Evolutionary conservation across 1,284 basidiomycete genomes (phyloP), one percentile per base, ranked within the genome.

Genomic region (Malassezia arunalokei): DNA sequence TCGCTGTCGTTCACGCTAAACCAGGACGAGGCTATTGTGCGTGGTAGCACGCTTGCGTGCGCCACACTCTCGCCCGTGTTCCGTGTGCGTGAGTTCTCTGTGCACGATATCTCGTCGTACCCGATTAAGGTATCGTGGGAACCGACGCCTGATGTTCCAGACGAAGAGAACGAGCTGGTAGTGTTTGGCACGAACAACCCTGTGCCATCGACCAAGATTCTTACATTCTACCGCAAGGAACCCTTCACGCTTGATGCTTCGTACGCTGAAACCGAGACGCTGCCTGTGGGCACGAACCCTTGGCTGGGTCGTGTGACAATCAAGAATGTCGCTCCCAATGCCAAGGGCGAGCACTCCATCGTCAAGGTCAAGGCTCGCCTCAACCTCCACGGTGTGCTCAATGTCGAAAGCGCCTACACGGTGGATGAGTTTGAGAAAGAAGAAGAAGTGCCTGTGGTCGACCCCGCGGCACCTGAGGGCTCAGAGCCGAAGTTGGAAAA

Each of bases 171-270:
- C 40, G 66, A 72, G 60, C 63, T 72, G 7, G 65, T 68, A 37
- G 68, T 71, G 44, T 72, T 72, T 66, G 57, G 63, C 56, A 64
- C 63, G 49, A 72, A 71, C 64, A 72, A 72, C 63, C 69, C 69
- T 29, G 66, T 71, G 49, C 69, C 69, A 32, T 72, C 69, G 27
- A 72, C 69, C 59, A 72, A 72, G 64, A 69, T 72, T 48, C 63
- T 72, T 40, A 72, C 69, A 32, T 72, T 72, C 63, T 72, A 72
- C 65, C 66, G 69, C 57, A 72, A 72, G 65, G 66, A 71, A 47
- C 66, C 66, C 49, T 72, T 72, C 49, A 59, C 60, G 37, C 62
- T 72, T 45, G 60, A 70, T 53, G 69, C 66, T 3, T 56, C 63
- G 50, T 72, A 72, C 57, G 63, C 68, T 39, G 41, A 62, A 30